These are phyloP conservation scores for Aspergillus tubingensis DNA, from an alignment of 2,329 filamentous ascomycete genomes.

Conservation along the genomic window DNA sequence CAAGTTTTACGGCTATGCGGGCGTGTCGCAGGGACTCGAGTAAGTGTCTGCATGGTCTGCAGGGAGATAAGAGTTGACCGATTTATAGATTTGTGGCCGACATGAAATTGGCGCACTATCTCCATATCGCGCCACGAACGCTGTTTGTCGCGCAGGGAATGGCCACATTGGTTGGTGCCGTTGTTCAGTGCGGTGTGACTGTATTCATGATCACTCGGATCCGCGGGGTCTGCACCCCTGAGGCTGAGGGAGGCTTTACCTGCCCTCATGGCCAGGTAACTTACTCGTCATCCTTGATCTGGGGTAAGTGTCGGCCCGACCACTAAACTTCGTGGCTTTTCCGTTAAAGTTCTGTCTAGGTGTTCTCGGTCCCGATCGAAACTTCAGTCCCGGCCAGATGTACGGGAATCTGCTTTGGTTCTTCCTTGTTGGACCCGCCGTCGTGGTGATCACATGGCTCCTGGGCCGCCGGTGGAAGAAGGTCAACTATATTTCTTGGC, in stretches of 20 bases:
- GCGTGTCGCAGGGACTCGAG: constrained; percentile 63
- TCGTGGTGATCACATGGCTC: constrained; percentile 62
- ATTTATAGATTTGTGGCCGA: constrained; percentile 62
- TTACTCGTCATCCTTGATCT: constrained; percentile 70
- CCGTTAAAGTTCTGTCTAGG: constrained; percentile 23
- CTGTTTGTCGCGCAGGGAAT: constrained; percentile 55
- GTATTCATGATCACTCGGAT: constrained; percentile 53
- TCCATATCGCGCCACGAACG: constrained; percentile 50
- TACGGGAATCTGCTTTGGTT: constrained; percentile 70
- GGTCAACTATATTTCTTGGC: constrained; percentile 67
- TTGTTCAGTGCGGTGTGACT: constrained; percentile 53
- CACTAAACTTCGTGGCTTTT: not conserved
- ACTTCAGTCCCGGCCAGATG: constrained; percentile 64
- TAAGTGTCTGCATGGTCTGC: constrained; percentile 19
- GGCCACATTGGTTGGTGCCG: constrained; percentile 52
- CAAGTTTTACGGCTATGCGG: constrained; percentile 71
- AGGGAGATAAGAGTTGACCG: not conserved
- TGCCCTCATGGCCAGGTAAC: constrained; percentile 61
- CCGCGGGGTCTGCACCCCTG: constrained; percentile 53
- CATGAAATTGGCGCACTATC: constrained; percentile 61
- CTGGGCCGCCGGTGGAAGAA: constrained; percentile 62
- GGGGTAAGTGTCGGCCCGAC: constrained; percentile 51
- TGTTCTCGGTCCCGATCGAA: constrained; percentile 67
- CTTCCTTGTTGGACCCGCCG: constrained; percentile 66
- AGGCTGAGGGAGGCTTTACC: constrained; percentile 61